Evolutionary conservation across 139 green algal species (phyloP), one percentile per base, ranked within the genome.

Genomic region (Micromonas commoda): DNA sequence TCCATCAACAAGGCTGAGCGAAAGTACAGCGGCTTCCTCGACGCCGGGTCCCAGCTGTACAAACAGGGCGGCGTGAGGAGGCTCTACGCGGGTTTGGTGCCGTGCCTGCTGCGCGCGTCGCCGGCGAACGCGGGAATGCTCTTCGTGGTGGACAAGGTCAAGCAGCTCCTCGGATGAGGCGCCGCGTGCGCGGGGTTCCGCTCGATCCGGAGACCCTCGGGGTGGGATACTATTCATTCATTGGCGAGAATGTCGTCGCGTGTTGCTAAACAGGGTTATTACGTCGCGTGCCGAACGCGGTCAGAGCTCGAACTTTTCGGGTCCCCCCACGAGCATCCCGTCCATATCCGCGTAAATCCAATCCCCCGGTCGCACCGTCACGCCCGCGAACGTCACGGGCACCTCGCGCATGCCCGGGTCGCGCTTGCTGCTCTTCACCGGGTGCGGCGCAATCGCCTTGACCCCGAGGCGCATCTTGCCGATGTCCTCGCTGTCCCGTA

Each of bases 51-150:
- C 2, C 80, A 88, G 71, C 82, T 97, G 52, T 96, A 87, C 86
- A 77, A 69, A 0, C 90, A 96, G 79, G 92, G 92, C 26, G 92
- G 93, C 60, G n/a, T 94, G 3, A 63, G 77, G 2, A 83, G 91
- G 31, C 96, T 97, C 87, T 97, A 96, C 86, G 87, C 85, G 57
- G 91, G 93, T 65, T 96, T 97, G 81, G 86, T 86, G 21, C 93
- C 93, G n/a, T 97, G 93, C 86, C 39, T 97, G 60, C 86, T 96
- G 33, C 84, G 93, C 35, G 92, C 92, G 0, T 85, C 78, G 3
- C 93, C 93, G 38, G 93, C 92, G 19, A 97, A 97, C 80, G 93
- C 82, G 20, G 79, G 90, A 77, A 97, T 97, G 93, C 85, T 97
- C 20, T 86, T 89, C 69, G 96, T 91, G 2, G 93, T 97, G 5